phyloP scores from a whole-genome alignment of 2,329 filamentous ascomycete species.

The Colletotrichum horii region DNA sequence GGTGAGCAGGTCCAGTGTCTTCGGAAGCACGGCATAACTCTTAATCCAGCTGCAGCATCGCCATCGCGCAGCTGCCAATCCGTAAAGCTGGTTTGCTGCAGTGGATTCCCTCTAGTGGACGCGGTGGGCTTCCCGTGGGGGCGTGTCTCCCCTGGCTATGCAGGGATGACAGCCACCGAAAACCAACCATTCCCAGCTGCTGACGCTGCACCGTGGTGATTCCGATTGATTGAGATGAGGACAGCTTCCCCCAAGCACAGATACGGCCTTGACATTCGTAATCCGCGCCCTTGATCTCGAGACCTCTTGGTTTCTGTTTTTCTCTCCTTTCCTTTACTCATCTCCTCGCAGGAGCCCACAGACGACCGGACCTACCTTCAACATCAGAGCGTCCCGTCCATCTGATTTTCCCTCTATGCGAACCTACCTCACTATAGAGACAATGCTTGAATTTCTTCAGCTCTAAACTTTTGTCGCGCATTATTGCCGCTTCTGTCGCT shows the following conservation, averaged over 20 bases:
- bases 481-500: conserved; percentile 15
- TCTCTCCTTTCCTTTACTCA: neutral
- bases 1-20: no score
- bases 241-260: conserved; percentile 6
- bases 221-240: conserved; percentile 17
- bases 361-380: neutral
- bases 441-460: conserved; percentile 9
- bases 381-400: conserved; percentile 18
- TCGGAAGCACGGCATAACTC: neutral
- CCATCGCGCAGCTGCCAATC: neutral
- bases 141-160: conserved; percentile 7
- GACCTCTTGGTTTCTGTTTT: neutral
- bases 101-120: neutral
- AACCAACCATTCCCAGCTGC: conserved; percentile 10
- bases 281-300: conserved; percentile 6
- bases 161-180: conserved; percentile 18
- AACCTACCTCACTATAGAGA: neutral
- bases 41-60: conserved; percentile 4
- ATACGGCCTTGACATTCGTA: neutral
- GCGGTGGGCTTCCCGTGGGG: conserved; percentile 13
- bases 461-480: conserved; percentile 15
- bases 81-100: neutral
- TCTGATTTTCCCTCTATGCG: conserved; percentile 11
- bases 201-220: conserved; percentile 18
- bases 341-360: neutral